phyloP scores from a whole-genome alignment of 129 eudicot genomes.

The Glebionis coronaria region DNA sequence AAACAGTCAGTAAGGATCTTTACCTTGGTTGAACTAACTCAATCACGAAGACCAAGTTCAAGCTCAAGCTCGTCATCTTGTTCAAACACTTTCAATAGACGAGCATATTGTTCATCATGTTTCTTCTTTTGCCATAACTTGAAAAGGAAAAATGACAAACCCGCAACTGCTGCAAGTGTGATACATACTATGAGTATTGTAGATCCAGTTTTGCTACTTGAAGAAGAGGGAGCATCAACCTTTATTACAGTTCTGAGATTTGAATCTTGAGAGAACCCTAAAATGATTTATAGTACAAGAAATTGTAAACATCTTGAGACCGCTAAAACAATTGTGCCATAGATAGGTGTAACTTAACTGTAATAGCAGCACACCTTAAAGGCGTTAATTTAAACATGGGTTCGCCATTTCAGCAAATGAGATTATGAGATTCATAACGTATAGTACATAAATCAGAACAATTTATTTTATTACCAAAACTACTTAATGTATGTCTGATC shows the following conservation, averaged over 20 bases:
- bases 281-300: constrained; percentile 10
- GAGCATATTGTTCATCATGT: constrained; percentile 90
- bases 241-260: constrained; percentile 38
- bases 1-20: background rate
- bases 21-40: constrained; percentile 18
- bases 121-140: constrained; percentile 88
- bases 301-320: too few relatives aligned
- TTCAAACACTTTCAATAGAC: constrained; percentile 86
- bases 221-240: constrained; percentile 25
- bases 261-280: constrained; percentile 66
- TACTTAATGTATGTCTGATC: too few relatives aligned
- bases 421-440: too few relatives aligned
- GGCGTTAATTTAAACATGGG: too few relatives aligned
- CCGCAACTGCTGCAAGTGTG: constrained; percentile 43
- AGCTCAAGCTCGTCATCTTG: constrained; percentile 93
- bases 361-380: too few relatives aligned
- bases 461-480: too few relatives aligned
- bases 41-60: constrained; percentile 84
- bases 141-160: constrained; percentile 62
- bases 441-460: too few relatives aligned
- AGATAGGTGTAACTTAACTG: too few relatives aligned
- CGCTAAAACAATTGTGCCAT: too few relatives aligned
- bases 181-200: constrained; percentile 49
- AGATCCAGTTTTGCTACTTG: constrained; percentile 50
- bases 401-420: too few relatives aligned